Conservation (phyloP, 208 protist genomes). For the Balamuthia mandrillaris region DNA sequence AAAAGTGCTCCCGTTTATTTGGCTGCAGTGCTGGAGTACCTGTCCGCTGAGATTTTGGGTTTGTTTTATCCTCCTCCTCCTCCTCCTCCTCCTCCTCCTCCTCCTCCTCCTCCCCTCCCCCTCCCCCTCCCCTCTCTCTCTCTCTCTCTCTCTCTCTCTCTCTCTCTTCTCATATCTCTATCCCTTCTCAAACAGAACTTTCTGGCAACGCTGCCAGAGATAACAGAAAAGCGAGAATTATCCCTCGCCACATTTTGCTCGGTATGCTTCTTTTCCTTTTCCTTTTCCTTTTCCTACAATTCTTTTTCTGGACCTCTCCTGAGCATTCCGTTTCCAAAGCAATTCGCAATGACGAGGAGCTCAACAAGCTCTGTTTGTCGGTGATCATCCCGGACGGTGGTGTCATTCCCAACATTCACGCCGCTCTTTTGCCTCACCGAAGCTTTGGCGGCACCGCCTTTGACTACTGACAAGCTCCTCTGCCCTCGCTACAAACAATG, state of each 20-base stretch:
- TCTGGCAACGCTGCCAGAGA: constrained; percentile 85
- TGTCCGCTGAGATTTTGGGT: neutral
- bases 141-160: neutral
- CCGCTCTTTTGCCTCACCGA: constrained; percentile 76
- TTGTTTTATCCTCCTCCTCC: neutral
- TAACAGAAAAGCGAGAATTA: constrained; percentile 85
- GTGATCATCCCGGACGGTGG: constrained; percentile 85
- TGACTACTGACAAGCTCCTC: too few species aligned
- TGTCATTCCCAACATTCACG: constrained; percentile 89
- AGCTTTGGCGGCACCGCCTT: too few species aligned
- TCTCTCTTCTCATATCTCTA: neutral
- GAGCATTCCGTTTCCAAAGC: too few species aligned
- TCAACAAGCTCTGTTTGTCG: constrained; percentile 83
- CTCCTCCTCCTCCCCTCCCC: too few species aligned
- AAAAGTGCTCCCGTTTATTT: neutral
- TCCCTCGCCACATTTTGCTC: constrained; percentile 86
- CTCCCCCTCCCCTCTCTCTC: neutral
- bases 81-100: neutral
- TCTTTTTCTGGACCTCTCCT: too few species aligned
- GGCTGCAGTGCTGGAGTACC: constrained; percentile 23
- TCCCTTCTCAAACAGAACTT: constrained; percentile 66
- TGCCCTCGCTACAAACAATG: too few species aligned
- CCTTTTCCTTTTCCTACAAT: too few species aligned
- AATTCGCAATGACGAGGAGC: constrained; percentile 88
- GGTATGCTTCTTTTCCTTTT: too few species aligned